Evolutionary conservation across 1,284 basidiomycete species (phyloP), one percentile per base, ranked within the genome.

Genomic region (Athelia psychrophila): DNA sequence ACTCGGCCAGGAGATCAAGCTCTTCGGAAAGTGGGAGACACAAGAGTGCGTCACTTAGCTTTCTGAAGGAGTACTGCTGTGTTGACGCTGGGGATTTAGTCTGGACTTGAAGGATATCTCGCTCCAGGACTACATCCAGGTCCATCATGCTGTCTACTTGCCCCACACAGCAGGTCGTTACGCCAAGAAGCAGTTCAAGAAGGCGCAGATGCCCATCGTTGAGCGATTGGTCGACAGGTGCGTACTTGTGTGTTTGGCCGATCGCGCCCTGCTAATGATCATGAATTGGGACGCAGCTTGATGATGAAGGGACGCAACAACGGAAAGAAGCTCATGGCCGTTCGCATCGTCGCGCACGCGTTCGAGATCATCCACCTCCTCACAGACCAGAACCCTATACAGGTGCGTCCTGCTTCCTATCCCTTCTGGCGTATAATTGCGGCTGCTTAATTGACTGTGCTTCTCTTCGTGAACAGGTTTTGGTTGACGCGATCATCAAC

Each of bases 221-320:
- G 96, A 99, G 80, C 94, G 96, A 69, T 83, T 99, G 64, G 96
- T 99, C 61, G 96, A 98, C 84, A 91, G 91, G 93, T 94, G 69
- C 66, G 86, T 74, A 19, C 33, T 40, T 20, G 19, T 42, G 38
- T 22, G 20, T 42, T 12, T 22, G n/a, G 35, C 27, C 19, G 22
- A 18, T 25, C 16, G 38, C 38, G 38, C 38, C 20, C n/a, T 42
- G 27, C 13, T 42, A 36, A 51, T 24, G 47, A 38, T 16, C 8
- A 24, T 18, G 27, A 13, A 30, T 13, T 5, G 27, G 5, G 13
- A 6, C 46, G 44, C 62, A 94, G 92, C 70, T 78, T 97, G 72
- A 98, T 99, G 97, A 99, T 99, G 96, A 98, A 99, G 81, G 97
- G 97, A 62, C 95, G 97, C 76, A 99, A 99, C 91, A 99, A 97